Base-by-base conservation (phyloP, 768 basidiomycete genomes). In the Mycena polygramma region DNA sequence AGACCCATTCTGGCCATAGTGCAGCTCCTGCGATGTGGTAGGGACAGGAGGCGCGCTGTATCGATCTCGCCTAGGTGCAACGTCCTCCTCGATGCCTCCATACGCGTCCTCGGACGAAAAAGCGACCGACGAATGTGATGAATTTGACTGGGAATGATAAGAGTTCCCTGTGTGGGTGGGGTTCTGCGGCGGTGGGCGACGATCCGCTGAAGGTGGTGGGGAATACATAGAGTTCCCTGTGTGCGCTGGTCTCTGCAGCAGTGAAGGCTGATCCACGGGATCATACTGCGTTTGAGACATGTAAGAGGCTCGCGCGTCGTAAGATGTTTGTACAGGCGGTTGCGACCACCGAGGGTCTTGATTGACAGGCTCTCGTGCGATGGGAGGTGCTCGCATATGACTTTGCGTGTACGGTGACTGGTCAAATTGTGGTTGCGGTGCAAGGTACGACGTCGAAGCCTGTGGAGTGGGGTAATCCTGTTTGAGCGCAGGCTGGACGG, bases 401-500 rank as follows among this genome's bases (percentile, higher is more conserved):
- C 36, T 41, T 39, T 57, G 55, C 41, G 20, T 22, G 41, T 57
- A 36, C 48, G 6, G 64, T 20, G 60, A 24, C 14, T 53, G 69
- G 9, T 11, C 43, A 19, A 46, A 57, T 17, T 20, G 64, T 6
- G 55, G n/a, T 37, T 46, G 69, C 7, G 64, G 54, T 13, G 68
- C 61, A 14, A 71, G 30, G 19, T 71, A 67, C 22, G 70, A 71
- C 26, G 70, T 71, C 54, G 70, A 71, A 11, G 70, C 65, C 55
- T 71, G 72, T 0, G 72, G 63, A 37, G 74, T 65, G 48, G 55
- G 57, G 48, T 75, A 74, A 45, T 67, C 54, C 35, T 65, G 62
- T 15, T 53, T 61, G 19, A 62, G 57, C 2, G 65, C 22, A 30
- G 73, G 55, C 24, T 67, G 71, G n/a, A 63, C 51, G 1, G 66